Evolutionary conservation across 768 basidiomycete genomes (phyloP).

Genomic region (Erythrobasidium yunnanense): DNA sequence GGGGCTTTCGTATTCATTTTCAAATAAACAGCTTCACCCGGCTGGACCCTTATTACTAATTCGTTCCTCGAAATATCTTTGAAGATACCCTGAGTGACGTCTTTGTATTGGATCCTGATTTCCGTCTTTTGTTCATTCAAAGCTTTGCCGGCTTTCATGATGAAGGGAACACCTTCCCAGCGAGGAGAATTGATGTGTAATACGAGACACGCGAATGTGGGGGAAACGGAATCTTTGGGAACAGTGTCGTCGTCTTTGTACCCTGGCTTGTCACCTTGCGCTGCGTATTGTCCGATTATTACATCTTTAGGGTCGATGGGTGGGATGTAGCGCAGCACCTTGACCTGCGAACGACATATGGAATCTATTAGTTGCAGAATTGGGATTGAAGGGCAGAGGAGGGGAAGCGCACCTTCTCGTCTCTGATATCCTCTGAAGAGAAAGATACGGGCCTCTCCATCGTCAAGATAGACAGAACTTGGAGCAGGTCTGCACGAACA

Average conservation of each 20-base stretch:
- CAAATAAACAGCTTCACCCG: conserved; percentile 88
- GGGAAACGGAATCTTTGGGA: conserved; percentile 79
- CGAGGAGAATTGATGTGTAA: conserved; percentile 88
- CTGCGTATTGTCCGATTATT: conserved; percentile 87
- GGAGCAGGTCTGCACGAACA: conserved; percentile 65
- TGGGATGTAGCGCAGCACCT: conserved; percentile 83
- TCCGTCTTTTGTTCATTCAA: conserved; percentile 98
- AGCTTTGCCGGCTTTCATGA: conserved; percentile 91
- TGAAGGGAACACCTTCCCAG: conserved; percentile 98
- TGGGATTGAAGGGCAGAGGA: not conserved
- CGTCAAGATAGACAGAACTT: conserved; percentile 84
- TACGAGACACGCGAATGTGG: conserved; percentile 82
- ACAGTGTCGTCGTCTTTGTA: conserved; percentile 95
- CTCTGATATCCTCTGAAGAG: conserved; percentile 89
- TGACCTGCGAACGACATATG: conserved; percentile 56
- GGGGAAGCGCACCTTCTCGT: conserved; percentile 96
- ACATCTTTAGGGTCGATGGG: conserved; percentile 65
- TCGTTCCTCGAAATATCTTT: conserved; percentile 92
- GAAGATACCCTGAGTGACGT: conserved; percentile 93
- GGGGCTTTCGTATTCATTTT: conserved; percentile 94
- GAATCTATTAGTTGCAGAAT: not conserved
- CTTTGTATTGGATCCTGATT: conserved; percentile 94
- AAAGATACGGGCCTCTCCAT: conserved; percentile 99
- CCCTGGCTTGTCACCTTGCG: conserved; percentile 80
- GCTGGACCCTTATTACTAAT: conserved; percentile 93